Conservation (phyloP, 2,329 filamentous ascomycete species). For the Knufia fluminis region DNA sequence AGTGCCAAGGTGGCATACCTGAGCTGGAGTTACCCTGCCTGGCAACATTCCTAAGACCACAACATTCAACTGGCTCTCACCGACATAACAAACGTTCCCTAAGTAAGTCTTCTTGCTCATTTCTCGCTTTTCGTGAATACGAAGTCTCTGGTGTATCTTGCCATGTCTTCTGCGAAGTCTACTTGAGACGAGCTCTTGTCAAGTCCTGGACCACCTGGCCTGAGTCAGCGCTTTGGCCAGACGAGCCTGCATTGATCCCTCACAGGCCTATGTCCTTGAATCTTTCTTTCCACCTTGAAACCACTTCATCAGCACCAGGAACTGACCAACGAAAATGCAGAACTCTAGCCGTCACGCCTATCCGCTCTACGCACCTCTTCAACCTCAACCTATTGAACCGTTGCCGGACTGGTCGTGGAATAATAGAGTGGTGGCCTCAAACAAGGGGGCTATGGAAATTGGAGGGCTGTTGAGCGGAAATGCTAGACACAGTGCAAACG, state of each 20-base stretch:
- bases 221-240: conserved; percentile 4
- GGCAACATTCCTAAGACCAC: conserved; percentile 2
- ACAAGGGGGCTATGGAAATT: conserved; percentile 38
- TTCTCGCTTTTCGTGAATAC: neutral
- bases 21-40: conserved; percentile 4
- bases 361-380: conserved; percentile 7
- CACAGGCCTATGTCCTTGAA: neutral
- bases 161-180: neutral
- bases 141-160: neutral
- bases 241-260: conserved; percentile 5
- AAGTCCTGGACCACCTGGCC: neutral
- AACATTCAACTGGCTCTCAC: neutral
- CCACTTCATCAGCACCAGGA: neutral
- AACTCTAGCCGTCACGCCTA: conserved; percentile 13
- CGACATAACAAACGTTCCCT: neutral
- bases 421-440: conserved; percentile 13
- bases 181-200: neutral
- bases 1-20: conserved; percentile 3
- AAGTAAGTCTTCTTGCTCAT: neutral
- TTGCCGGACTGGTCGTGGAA: conserved; percentile 9
- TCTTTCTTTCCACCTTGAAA: conserved; percentile 1
- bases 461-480: conserved; percentile 40
- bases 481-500: conserved; percentile 37
- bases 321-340: conserved; percentile 18
- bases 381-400: conserved; percentile 11